Base-by-base conservation (phyloP, 192 early-diverging fungal species). In the Lobosporangium transversale region DNA sequence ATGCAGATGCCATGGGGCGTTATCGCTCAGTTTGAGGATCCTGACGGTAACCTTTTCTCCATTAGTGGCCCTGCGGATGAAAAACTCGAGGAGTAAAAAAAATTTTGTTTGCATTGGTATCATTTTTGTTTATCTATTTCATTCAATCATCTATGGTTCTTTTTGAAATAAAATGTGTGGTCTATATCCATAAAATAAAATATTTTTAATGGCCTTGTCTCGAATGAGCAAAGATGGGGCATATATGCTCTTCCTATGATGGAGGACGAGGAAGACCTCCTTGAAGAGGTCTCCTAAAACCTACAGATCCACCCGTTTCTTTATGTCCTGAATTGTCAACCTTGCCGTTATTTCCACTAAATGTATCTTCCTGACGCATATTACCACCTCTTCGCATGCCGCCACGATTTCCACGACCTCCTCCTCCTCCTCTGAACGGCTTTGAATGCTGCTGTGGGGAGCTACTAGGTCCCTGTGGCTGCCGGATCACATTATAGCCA, bases 11-110 rank as follows among this genome's bases (percentile, higher is more conserved):
- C 71, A 7, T 75, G 71, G 71, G 71, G 71, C 15, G 52, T 40
- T n/a, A 47, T 75, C 51, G 71, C 71, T 17, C 40, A 53, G 50
- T 45, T 75, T n/a, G 10, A 24, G 1, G 71, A 75, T 10, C 71
- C 71, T 3, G 71, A 75, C 62, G 71, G 71, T 40, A 75, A 75
- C 44, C 26, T 35, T 4, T 35, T 70, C 42, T 62, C 50, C 37
- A 40, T 40, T 40, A 40, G 14, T 40, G 37, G 37, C 14, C 37
- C 37, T 10, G 14, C 14, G 8, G 37, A 40, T 40, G 37, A 14
- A 40, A 14, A 14, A 40, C 37, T 40, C 37, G 37, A 7, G n/a
- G n/a, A n/a, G n/a, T n/a, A n/a, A n/a, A n/a, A n/a, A n/a, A n/a
- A n/a, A n/a, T n/a, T n/a, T n/a, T n/a, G n/a, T n/a, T n/a, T 40